Evolutionary conservation across 192 early-diverging fungal genomes (phyloP).

Genomic region (Coemansia sp.): DNA sequence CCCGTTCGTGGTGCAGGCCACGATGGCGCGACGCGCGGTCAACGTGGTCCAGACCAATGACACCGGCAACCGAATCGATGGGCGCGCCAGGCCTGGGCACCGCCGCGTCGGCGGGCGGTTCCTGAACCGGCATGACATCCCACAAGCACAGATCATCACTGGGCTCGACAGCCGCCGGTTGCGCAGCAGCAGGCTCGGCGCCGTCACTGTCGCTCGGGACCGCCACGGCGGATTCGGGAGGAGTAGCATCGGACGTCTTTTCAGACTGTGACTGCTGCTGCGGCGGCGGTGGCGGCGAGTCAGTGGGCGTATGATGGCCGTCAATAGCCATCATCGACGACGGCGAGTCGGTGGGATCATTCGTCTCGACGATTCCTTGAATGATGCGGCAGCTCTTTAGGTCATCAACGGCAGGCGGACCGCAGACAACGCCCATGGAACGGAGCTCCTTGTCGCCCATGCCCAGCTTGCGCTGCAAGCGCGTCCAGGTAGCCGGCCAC

Average conservation of each 20-base stretch:
- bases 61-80: slow-evolving; percentile 1
- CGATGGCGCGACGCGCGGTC: slow-evolving; percentile 33
- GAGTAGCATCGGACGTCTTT: neutral
- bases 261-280: neutral
- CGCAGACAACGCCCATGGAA: slow-evolving; percentile 31
- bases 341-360: slow-evolving; percentile 4
- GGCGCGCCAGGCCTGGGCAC: neutral
- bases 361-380: slow-evolving; percentile 11
- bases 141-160: slow-evolving; percentile 19
- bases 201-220: neutral
- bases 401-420: slow-evolving; percentile 4
- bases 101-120: neutral
- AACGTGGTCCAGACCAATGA: slow-evolving; percentile 29
- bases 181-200: neutral
- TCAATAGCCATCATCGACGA: no score
- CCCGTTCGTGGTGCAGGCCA: slow-evolving; percentile 25
- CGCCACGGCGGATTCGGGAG: neutral
- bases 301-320: slow-evolving; percentile 4
- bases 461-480: slow-evolving; percentile 65
- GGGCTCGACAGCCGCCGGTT: neutral
- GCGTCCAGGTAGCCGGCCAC: slow-evolving; percentile 63
- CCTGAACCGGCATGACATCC: slow-evolving; percentile 19
- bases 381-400: slow-evolving; percentile 5
- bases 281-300: slow-evolving; percentile 3
- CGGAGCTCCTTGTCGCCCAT: slow-evolving; percentile 79